Evolutionary conservation across 2,329 filamentous ascomycete species (phyloP).

Genomic region (Grosmannia penicillata): DNA sequence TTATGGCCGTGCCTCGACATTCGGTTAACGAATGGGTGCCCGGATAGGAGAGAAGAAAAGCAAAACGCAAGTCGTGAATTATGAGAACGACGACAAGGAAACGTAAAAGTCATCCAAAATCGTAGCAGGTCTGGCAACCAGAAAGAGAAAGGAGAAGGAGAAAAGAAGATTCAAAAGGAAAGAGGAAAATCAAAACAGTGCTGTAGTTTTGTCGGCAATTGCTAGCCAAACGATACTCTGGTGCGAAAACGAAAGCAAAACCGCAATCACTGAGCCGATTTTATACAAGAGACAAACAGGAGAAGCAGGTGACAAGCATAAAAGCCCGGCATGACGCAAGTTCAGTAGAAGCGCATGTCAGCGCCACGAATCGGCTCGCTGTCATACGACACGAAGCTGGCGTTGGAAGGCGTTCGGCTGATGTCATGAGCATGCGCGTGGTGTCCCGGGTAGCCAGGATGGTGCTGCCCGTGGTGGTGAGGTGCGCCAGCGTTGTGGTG

Average conservation of each 20-base stretch:
- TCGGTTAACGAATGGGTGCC: too few species aligned
- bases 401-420: not conserved
- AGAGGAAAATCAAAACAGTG: not conserved
- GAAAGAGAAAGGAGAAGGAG: not conserved
- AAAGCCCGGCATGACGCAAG: not conserved
- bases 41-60: not conserved
- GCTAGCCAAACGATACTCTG: too few species aligned
- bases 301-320: not conserved
- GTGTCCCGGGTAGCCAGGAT: not conserved
- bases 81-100: not conserved
- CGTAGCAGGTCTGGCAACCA: too few species aligned
- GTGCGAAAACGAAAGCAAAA: not conserved
- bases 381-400: constrained; percentile 1
- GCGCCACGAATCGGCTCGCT: not conserved
- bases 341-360: constrained; percentile 2
- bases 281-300: not conserved
- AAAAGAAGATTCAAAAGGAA: not conserved
- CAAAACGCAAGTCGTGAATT: too few species aligned
- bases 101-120: not conserved
- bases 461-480: not conserved
- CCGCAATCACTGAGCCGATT: too few species aligned
- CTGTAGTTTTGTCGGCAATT: too few species aligned
- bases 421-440: not conserved
- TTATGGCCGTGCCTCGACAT: too few species aligned
- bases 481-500: not conserved